A percentile compares a stretch with the other conserved stretches of the same genome.
These are phyloP conservation scores for Fusarium xyrophilum DNA, from an alignment of 2,329 filamentous ascomycete genomes.

Conservation along the genomic window DNA sequence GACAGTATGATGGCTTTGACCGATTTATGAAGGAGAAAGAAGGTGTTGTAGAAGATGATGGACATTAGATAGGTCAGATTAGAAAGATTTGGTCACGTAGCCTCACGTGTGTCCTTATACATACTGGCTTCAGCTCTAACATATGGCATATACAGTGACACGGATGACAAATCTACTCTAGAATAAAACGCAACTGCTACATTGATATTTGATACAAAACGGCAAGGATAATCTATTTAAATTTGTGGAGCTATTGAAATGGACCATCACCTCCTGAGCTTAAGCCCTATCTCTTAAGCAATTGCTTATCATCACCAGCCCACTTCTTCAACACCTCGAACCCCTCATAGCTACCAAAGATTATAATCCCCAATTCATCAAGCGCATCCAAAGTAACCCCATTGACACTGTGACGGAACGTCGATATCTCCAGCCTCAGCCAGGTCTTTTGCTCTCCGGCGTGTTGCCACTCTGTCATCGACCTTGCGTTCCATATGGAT, in stretches of 20 bases:
- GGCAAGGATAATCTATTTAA: too few relatives aligned
- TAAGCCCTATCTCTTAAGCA: not conserved
- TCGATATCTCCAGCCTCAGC: rapidly evolving
- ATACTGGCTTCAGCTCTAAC: too few relatives aligned
- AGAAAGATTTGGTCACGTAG: too few relatives aligned
- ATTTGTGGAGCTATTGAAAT: not conserved
- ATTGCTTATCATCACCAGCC: rapidly evolving
- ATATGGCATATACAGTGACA: too few relatives aligned
- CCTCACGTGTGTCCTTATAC: too few relatives aligned
- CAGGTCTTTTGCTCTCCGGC: rapidly evolving
- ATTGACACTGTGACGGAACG: rapidly evolving
- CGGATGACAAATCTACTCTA: too few relatives aligned
- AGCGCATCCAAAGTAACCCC: rapidly evolving
- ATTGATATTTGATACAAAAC: not conserved
- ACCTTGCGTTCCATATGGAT: not conserved
- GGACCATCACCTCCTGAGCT: not conserved
- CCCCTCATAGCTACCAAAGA: not conserved
- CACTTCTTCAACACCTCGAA: not conserved
- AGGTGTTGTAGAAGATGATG: rapidly evolving
- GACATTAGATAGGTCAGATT: too few relatives aligned
- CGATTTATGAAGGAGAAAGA: rapidly evolving
- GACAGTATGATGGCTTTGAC: not conserved
- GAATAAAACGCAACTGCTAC: rapidly evolving
- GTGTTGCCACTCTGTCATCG: rapidly evolving
- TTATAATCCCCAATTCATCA: not conserved